Evolutionary conservation across 2,329 filamentous ascomycete genomes (phyloP).

Genomic region (Epichloe hybrida): DNA sequence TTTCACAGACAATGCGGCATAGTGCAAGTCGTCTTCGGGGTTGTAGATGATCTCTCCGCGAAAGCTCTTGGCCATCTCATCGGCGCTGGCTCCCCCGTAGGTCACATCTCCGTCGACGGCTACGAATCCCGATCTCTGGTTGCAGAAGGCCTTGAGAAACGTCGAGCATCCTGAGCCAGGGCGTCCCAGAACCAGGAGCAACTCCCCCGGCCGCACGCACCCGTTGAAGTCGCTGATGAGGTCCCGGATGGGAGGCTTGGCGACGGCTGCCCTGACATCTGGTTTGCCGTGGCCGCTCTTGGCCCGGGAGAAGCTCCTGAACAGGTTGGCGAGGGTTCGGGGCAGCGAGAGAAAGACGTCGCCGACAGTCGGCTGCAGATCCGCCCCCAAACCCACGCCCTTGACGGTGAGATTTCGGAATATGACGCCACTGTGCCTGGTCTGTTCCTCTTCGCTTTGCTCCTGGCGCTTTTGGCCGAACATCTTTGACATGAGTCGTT

Average conservation of each 20-base stretch:
- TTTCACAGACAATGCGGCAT: slow-evolving; percentile 53
- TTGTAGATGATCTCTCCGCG: slow-evolving; percentile 50
- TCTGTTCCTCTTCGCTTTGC: slow-evolving; percentile 56
- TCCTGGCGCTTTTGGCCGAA: slow-evolving; percentile 52
- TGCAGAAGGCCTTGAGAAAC: slow-evolving; percentile 57
- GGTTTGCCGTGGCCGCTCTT: not conserved
- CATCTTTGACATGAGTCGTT: slow-evolving; percentile 54
- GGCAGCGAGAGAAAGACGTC: slow-evolving; percentile 47
- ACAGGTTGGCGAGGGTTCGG: slow-evolving; percentile 29
- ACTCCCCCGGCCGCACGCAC: slow-evolving; percentile 59
- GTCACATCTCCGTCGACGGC: slow-evolving; percentile 50
- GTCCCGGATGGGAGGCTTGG: slow-evolving; percentile 46
- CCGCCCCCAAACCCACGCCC: slow-evolving; percentile 53
- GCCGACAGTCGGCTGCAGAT: slow-evolving; percentile 39
- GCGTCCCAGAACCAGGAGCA: slow-evolving; percentile 53
- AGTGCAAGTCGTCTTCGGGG: slow-evolving; percentile 59
- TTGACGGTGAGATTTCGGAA: slow-evolving; percentile 60
- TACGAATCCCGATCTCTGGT: slow-evolving; percentile 52
- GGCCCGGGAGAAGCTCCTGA: slow-evolving; percentile 23
- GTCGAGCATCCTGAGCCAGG: slow-evolving; percentile 59
- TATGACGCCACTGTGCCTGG: slow-evolving; percentile 53
- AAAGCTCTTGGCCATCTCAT: slow-evolving; percentile 37
- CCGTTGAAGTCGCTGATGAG: slow-evolving; percentile 54
- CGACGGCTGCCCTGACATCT: slow-evolving; percentile 34
- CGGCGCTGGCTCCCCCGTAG: slow-evolving; percentile 39